Base-by-base conservation (phyloP, 176 grass and related monocot genomes). In the Zea luxurians region DNA sequence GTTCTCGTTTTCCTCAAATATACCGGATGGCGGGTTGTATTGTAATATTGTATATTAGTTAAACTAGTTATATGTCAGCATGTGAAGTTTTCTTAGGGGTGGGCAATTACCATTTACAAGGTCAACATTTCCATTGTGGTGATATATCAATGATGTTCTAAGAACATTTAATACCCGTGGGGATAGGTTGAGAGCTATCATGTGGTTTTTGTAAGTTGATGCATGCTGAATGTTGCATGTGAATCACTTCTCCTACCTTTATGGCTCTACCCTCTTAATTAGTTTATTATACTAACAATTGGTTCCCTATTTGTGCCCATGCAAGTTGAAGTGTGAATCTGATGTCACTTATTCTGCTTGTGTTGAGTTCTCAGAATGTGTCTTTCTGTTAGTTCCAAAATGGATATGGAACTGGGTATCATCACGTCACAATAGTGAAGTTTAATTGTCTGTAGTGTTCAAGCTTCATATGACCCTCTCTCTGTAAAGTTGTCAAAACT, bases 81-180 rank as follows among this genome's bases (percentile, higher is more conserved):
- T 15, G 37, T 34, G 20, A 55, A 68, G 48, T 77, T 61, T 55
- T 2, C 15, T 42, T 70, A 43, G 40, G 48, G 63, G 18, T 54
- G 76, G 34, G n/a, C 37, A 34, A 38, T 68, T 55, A 64, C 48
- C 18, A 62, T 47, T 17, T 71, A 35, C 4, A 58, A 82, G 57
- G 16, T 40, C 48, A 53, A 35, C n/a, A 7, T 75, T 81, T 37
- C 3, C 21, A 9, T 53, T 37, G 15, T 1, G 41, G 20, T 70
- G 13, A 27, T 27, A 27, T 27, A 27, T 27, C 27, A 27, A 27
- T 27, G 27, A 27, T 27, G 27, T 27, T 27, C 27, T 27, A 27
- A 27, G 27, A 27, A 27, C 27, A 27, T 27, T 27, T 27, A 27
- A 27, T 27, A 27, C 27, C 27, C 27, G 27, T 27, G 27, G 27